Evolutionary conservation across 1,139 yeast genomes (phyloP).

Genomic region (Wickerhamomyces sp.): DNA sequence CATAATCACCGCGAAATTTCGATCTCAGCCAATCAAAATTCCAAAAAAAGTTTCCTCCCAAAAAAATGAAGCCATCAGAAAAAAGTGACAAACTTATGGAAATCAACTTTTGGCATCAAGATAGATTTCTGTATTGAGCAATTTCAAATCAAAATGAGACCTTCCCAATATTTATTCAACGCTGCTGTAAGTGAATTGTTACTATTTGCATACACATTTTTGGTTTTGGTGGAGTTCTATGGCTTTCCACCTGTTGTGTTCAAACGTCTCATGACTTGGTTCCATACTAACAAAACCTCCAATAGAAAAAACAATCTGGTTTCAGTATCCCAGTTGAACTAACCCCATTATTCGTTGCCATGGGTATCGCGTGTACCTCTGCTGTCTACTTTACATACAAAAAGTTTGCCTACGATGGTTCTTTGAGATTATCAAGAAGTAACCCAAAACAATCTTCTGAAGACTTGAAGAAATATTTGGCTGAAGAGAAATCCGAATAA

Average conservation of each 20-base stretch:
- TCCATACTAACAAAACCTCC: constrained; percentile 4
- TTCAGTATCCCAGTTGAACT: constrained; percentile 61
- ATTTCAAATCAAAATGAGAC: constrained; percentile 39
- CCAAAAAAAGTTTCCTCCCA: background rate
- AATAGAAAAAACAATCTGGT: constrained; percentile 30
- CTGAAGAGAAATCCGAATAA: constrained; percentile 10
- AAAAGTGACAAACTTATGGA: too few relatives aligned
- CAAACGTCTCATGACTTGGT: too few relatives aligned
- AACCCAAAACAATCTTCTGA: constrained; percentile 48
- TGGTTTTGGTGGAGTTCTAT: background rate
- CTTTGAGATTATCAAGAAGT: constrained; percentile 64
- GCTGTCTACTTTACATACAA: constrained; percentile 68
- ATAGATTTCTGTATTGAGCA: background rate
- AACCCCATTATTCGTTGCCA: constrained; percentile 62
- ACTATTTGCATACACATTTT: background rate
- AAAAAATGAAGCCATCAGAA: too few relatives aligned
- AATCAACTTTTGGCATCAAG: too few relatives aligned
- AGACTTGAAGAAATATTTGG: constrained; percentile 46
- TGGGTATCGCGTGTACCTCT: constrained; percentile 64
- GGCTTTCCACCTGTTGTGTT: too few relatives aligned
- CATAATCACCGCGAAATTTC: background rate
- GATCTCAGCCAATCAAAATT: background rate
- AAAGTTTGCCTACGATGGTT: constrained; percentile 61
- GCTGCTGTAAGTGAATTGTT: constrained; percentile 35
- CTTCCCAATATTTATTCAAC: constrained; percentile 47